Evolutionary conservation across 805 yeast genomes (phyloP), one percentile per base, ranked within the genome.

Genomic region (Candida maesae): DNA sequence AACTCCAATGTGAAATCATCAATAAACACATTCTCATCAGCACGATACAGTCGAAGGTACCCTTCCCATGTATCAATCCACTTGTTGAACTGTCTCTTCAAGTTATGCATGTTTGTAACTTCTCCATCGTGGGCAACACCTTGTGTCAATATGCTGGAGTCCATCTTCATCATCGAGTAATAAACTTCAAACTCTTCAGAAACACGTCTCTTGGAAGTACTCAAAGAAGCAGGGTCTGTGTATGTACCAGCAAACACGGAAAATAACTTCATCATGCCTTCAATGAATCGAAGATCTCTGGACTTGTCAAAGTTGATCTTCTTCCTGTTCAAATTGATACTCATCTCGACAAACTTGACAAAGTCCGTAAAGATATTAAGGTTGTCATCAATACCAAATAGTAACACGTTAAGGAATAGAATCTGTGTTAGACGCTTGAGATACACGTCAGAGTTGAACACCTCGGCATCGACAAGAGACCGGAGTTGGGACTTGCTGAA

Each of bases 241-340:
- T 35, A 25, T 1, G 33, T 27, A 23, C 46, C 46, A 14, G 25
- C 38, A 24, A 43, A 43, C n/a, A 21, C 26, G 7, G 39, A 41
- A 12, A 52, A 34, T 20, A 52, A 7, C 17, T 41, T 37, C 8
- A 38, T 26, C 19, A 42, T 39, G 6, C 42, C 38, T 25, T 46
- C 52, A 35, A 56, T 48, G 40, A 53, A 50, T 38, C 49, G 41
- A 33, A 55, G 39, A 15, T 46, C 44, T 5, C 31, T 29, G 15
- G 45, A 41, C 31, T 55, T 54, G 20, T 51, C 55, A 32, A 56
- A 52, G 35, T 51, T 53, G 13, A 56, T 36, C 30, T 52, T 53
- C 35, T 54, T 56, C 35, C 61, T 51, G 30, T 54, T 50, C n/a
- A 44, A 33, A 28, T 56, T 55, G 29, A 56, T 49, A 11, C 47